Percentiles rank a stretch among this genome's conserved stretches.
phyloP scores from a whole-genome alignment of 1,284 basidiomycete species.

The Malassezia psittaci region DNA sequence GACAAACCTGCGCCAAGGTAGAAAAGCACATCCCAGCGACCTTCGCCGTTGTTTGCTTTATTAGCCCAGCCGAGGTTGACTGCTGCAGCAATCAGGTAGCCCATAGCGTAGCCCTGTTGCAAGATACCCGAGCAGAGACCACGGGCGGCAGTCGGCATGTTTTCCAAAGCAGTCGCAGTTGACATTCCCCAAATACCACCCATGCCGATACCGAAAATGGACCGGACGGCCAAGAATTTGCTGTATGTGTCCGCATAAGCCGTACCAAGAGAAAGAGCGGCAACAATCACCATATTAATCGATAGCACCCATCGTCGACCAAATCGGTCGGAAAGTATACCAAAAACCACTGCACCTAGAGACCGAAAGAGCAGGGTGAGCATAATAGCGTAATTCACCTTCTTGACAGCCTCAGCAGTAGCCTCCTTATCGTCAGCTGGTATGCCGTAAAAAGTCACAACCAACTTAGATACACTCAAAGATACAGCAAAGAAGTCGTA shows the following conservation, averaged over 20 bases:
- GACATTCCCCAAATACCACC: constrained; percentile 36
- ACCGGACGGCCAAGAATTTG: constrained; percentile 51
- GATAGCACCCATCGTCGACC: constrained; percentile 56
- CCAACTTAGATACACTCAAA: constrained; percentile 22
- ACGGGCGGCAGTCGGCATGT: constrained; percentile 72
- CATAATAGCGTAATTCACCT: constrained; percentile 61
- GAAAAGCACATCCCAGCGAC: constrained; percentile 52
- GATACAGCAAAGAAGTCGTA: constrained; percentile 45
- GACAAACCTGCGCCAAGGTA: constrained; percentile 57
- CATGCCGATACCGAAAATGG: constrained; percentile 59
- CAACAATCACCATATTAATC: constrained; percentile 53
- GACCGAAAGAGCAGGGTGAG: constrained; percentile 83
- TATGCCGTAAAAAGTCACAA: background rate
- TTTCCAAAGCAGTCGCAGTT: constrained; percentile 60
- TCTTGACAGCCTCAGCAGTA: background rate
- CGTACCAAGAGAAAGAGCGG: constrained; percentile 63
- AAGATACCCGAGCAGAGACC: constrained; percentile 75
- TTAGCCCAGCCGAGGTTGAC: constrained; percentile 59
- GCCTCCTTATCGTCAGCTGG: background rate
- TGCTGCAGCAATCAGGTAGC: constrained; percentile 55
- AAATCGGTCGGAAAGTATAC: constrained; percentile 54
- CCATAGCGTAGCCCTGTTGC: constrained; percentile 66
- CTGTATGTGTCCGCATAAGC: constrained; percentile 52
- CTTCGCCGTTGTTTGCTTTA: constrained; percentile 14
- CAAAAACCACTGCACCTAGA: constrained; percentile 72